Evolutionary conservation across 2,329 filamentous ascomycete genomes (phyloP), one percentile per base, ranked within the genome.

Genomic region (Ploettnerulaceae sp.): DNA sequence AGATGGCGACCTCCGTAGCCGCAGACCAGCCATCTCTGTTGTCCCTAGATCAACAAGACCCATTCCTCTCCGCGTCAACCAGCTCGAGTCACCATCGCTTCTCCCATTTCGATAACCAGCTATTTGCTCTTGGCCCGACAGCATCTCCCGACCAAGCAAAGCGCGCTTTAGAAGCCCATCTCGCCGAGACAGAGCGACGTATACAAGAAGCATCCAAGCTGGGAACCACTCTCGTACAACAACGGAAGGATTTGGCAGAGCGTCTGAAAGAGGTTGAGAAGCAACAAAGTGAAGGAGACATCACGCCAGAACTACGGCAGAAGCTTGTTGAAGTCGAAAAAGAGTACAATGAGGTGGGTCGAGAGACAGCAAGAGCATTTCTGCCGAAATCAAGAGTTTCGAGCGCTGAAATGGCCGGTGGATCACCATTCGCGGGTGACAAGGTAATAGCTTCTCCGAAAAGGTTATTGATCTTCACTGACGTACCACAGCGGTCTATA

Each of bases 291-390:
- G 86, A 93, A 57, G 80, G 79, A 18, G 86, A 95, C 52, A 80
- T 97, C 41, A 83, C 84, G 0, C 81, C 86, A 3, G 90, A 95
- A 56, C 71, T 98, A 59, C 86, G 86, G 49, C 78, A 84, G 60
- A 89, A 86, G 67, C 76, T 98, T 43, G 75, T 81, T 11, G 89
- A 95, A 53, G 81, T 98, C 49, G 93, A 98, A 66, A 87, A 81
- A 66, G 93, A 98, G 62, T 97, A 94, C 70, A 91, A 95, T 65
- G 90, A 96, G 63, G 83, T 97, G 36, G 89, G 90, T 9, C 78
- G 85, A 53, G 91, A 97, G 65, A 93, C 86, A 37, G 89, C 91
- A 33, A 79, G 91, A 55, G 89, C 88, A 2, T 91, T 96, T 64
- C 70, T 97, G 50, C 86, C 82, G 25, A 93, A 93, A 57, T 89